These are phyloP conservation scores for Geosmithia putterillii DNA, from an alignment of 2,329 filamentous ascomycete species.

Conservation along the genomic window DNA sequence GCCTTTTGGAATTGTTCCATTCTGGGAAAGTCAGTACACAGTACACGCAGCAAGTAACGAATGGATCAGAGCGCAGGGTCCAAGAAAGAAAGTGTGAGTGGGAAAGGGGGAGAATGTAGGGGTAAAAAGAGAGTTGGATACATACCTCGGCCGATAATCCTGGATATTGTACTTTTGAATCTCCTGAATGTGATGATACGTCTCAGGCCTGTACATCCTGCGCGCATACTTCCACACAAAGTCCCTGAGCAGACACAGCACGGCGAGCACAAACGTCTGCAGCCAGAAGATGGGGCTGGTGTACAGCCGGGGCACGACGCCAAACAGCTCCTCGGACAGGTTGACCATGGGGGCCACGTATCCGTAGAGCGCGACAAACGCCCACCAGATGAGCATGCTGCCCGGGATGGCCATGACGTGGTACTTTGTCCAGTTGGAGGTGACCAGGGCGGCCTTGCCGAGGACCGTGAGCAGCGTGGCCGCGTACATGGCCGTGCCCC, in stretches of 20 bases:
- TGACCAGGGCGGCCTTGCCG: slow-evolving; percentile 87
- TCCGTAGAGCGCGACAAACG: slow-evolving; percentile 79
- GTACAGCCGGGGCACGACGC: slow-evolving; percentile 72
- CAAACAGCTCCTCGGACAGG: slow-evolving; percentile 75
- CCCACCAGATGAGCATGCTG: slow-evolving; percentile 82
- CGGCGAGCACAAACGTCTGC: slow-evolving; percentile 69
- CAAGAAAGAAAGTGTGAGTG: background rate
- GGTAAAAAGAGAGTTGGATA: slow-evolving; percentile 6
- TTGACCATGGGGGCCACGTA: slow-evolving; percentile 71
- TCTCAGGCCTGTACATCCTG: slow-evolving; percentile 91
- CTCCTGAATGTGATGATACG: slow-evolving; percentile 97
- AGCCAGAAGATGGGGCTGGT: slow-evolving; percentile 80
- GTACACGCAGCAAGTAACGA: background rate
- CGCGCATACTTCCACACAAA: slow-evolving; percentile 96
- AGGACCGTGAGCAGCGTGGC: slow-evolving; percentile 88
- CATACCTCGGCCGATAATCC: slow-evolving; percentile 87
- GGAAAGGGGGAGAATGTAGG: background rate
- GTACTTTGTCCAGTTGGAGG: slow-evolving; percentile 98
- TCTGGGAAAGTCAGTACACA: slow-evolving; percentile 28
- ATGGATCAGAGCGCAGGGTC: background rate
- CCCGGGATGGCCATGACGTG: slow-evolving; percentile 91
- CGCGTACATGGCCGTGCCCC: slow-evolving; percentile 91
- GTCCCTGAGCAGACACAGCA: slow-evolving; percentile 75
- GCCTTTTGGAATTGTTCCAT: slow-evolving; percentile 99
- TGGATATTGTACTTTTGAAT: slow-evolving; percentile 99